Base-by-base conservation (phyloP, 2,329 filamentous ascomycete genomes). In the Ophiostoma triangulosporum region DNA sequence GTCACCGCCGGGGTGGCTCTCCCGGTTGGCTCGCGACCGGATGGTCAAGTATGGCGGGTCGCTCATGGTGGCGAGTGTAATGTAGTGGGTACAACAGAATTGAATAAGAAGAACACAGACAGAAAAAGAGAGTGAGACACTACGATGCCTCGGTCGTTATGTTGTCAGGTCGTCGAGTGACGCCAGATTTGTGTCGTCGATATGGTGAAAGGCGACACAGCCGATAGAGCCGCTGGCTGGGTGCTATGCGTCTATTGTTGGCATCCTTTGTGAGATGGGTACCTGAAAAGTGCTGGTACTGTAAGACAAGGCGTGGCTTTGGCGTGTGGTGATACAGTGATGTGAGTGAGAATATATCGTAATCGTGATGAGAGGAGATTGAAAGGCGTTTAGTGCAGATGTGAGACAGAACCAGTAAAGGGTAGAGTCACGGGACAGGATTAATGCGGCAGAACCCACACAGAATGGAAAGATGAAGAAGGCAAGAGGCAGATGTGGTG, bases 21-120 rank as follows among this genome's bases (percentile, higher is more conserved):
- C 67, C 29, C 65, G 68, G 58, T 74, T 70, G 52, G 66, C 66
- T 52, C 67, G 68, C 53, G 75, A 72, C 61, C 72, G 70, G 60
- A 79, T 73, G 43, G 75, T 76, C 54, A 77, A 68, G 61, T 78
- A 80, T 15, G 74, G 70, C 56, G 69, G 67, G 53, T 71, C 68
- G 54, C 65, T 65, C 71, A 74, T 74, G 61, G 33, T 36, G 50
- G 45, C 14, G 26, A 50, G 49, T 51, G 26, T 26, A 31, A 50
- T 32, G 40, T n/a, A 45, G 27, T 27, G 11, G 40, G 24, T 29
- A 45, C 2, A 26, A 4, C 3, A 17, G 22, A 35, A 29, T 15
- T 36, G 20, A 32, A 12, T 6, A 54, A n/a, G 45, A 32, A 17
- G 35, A 43, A 29, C n/a, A n/a, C n/a, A 17, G 33, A 40, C 14